These are phyloP conservation scores for Yarrowia sp. DNA, from an alignment of 805 yeast genomes.

Conservation along the genomic window DNA sequence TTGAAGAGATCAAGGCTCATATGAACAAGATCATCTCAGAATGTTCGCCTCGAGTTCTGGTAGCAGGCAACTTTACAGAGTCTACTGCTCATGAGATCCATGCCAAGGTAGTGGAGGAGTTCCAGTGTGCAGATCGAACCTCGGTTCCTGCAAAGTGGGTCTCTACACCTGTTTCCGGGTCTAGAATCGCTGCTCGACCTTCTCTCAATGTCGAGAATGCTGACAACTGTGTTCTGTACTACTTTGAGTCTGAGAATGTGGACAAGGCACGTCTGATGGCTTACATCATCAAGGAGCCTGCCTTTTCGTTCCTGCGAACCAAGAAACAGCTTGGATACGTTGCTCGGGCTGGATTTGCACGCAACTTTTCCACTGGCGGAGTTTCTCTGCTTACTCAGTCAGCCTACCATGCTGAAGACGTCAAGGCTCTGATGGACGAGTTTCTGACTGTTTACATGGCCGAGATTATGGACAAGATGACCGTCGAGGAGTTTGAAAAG, in stretches of 20 bases:
- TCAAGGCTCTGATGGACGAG: slow-evolving; percentile 70
- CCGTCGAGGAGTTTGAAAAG: not conserved
- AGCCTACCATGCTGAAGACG: slow-evolving; percentile 68
- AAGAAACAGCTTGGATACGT: slow-evolving; percentile 94
- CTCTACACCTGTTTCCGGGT: not conserved
- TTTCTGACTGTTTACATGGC: slow-evolving; percentile 44
- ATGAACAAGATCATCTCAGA: not conserved
- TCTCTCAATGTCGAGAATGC: slow-evolving; percentile 57
- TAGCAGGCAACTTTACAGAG: not conserved
- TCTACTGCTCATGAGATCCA: not conserved
- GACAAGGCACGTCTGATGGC: slow-evolving; percentile 40
- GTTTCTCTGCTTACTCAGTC: slow-evolving; percentile 76
- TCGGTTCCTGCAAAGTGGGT: not conserved
- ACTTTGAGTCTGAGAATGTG: not conserved
- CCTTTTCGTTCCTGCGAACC: slow-evolving; percentile 84
- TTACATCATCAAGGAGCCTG: slow-evolving; percentile 78
- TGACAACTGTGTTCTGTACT: slow-evolving; percentile 39
- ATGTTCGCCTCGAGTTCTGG: not conserved
- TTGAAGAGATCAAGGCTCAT: not conserved
- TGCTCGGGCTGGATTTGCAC: slow-evolving; percentile 72
- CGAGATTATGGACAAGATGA: not conserved
- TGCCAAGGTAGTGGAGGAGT: not conserved
- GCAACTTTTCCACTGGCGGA: slow-evolving; percentile 70
- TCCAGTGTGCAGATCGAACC: not conserved
- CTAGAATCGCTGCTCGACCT: not conserved